Evolutionary conservation across 768 basidiomycete genomes (phyloP), one percentile per base, ranked within the genome.

Genomic region (Kwoniella shandongensis): DNA sequence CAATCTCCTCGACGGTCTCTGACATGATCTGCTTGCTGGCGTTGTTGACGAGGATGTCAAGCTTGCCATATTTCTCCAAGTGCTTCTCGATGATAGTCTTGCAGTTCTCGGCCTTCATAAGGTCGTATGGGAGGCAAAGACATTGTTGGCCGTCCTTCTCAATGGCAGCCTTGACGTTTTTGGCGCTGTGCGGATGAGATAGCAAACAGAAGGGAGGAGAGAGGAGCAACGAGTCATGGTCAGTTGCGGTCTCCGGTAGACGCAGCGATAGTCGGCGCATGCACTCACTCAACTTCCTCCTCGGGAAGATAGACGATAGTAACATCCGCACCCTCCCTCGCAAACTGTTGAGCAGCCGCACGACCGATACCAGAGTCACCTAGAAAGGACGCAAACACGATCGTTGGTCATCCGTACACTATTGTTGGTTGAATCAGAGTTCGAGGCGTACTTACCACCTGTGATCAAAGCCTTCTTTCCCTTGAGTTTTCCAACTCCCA

Each of bases 1-100:
- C 79, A 40, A 84, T 81, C 0, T 82, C 78, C 44, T 78, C 80
- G 38, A 83, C 76, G 40, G 80, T 67, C 56, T 80, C 73, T 58
- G 75, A 75, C 68, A 81, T 80, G 48, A 79, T 80, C 61, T 74
- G 75, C 60, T 76, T 72, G 60, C 61, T 61, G 22, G 76, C 75
- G 59, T 77, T 84, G 73, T 85, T 84, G 52, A 86, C 83, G 44
- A 85, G 77, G 45, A 86, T 78, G 67, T 86, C 81, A 25, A 84
- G 67, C 35, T 59, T 56, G 15, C 77, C 76, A 44, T 66, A 77
- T 32, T 65, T 76, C 29, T 76, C 59, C 54, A 84, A 62, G 66
- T 85, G 84, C 44, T 77, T 70, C 7, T 82, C 78, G 54, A 85
- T 74, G 53, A 83, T 72, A 2, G 75, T 69, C 63, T 83, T 77